Conservation (phyloP, 2,329 filamentous ascomycete genomes). For the Massarina eburnea region DNA sequence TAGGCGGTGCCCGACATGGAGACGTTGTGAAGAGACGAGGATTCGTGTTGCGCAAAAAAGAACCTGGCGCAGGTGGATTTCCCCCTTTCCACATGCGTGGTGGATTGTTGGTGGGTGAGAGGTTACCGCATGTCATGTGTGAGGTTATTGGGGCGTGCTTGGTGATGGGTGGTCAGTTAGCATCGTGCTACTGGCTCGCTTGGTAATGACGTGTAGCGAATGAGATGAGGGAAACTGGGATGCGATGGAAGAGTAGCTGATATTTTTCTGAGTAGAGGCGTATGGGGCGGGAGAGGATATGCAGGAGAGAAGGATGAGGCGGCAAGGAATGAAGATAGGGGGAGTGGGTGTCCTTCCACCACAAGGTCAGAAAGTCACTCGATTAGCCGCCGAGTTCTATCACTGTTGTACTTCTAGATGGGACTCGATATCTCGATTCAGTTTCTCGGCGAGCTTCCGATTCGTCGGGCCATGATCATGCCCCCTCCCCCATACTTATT, state of each 20-base stretch:
- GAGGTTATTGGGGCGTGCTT: constrained; percentile 27
- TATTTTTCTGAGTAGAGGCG: constrained; percentile 9
- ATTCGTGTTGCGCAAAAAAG: constrained; percentile 15
- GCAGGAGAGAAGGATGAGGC: constrained; percentile 25
- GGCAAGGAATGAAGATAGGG: neutral
- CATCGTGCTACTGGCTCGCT: constrained; percentile 29
- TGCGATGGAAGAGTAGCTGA: constrained; percentile 12
- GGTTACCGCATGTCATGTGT: constrained; percentile 14
- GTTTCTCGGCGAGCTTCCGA: too few species aligned
- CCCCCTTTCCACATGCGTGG: constrained; percentile 9
- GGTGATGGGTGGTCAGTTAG: constrained; percentile 18
- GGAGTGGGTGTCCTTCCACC: too few species aligned
- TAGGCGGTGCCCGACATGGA: constrained; percentile 16
- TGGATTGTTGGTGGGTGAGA: constrained; percentile 13
- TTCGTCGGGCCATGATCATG: too few species aligned
- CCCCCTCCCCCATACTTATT: too few species aligned
- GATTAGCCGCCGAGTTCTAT: too few species aligned
- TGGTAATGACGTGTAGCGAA: constrained; percentile 27
- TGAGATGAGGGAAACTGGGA: constrained; percentile 17
- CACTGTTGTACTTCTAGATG: too few species aligned
- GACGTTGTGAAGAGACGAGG: constrained; percentile 7
- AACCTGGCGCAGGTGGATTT: neutral
- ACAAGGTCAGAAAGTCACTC: too few species aligned
- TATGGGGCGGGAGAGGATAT: constrained; percentile 17
- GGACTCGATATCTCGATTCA: too few species aligned